Base-by-base conservation (phyloP, 2,329 filamentous ascomycete genomes). In the Trichoderma semiorbis region DNA sequence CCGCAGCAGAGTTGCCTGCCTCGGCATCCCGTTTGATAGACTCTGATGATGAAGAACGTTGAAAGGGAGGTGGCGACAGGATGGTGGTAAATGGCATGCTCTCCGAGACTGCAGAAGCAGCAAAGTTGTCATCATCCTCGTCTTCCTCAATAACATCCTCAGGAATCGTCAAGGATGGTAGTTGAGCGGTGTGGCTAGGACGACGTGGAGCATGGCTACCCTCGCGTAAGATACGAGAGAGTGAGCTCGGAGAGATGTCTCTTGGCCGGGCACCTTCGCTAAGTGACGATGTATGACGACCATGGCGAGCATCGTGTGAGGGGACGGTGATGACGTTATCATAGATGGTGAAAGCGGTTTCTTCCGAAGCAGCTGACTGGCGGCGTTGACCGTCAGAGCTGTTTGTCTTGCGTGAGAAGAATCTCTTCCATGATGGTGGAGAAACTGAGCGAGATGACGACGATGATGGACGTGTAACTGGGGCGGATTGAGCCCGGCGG, bases 51-150 rank as follows among this genome's bases (percentile, higher is more conserved):
- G 72, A 74, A 21, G 75, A 75, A 26, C 84, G 83, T 73, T 83
- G 83, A 57, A 83, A 82, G 0, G 88, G 87, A 1, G 87, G 87
- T 10, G 87, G 87, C 3, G 88, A 89, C 18, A 89, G 79, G 53
- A 82, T 79, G 1, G 85, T 87, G 24, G 81, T 78, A 72, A 83
- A 85, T 1, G 82, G 78, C 26, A 82, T 80, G 3, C 73, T 81
- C 68, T 88, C 87, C 0, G 84, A 84, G 7, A 79, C 76, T 4
- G 85, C 83, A 1, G 85, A 85, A 5, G 83, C 85, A n/a, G 88
- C 88, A 75, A 91, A 90, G 79, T 90, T 90, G 74, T 89, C 87
- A 75, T 90, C 88, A 73, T 90, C 87, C 64, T 90, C 88, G 58
- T 81, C 81, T 66, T 86, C 85, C 69, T 87, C 86, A 8, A 78